Evolutionary conservation across 75 land plant species (phyloP).

Genomic region (Gnetum montanum): DNA sequence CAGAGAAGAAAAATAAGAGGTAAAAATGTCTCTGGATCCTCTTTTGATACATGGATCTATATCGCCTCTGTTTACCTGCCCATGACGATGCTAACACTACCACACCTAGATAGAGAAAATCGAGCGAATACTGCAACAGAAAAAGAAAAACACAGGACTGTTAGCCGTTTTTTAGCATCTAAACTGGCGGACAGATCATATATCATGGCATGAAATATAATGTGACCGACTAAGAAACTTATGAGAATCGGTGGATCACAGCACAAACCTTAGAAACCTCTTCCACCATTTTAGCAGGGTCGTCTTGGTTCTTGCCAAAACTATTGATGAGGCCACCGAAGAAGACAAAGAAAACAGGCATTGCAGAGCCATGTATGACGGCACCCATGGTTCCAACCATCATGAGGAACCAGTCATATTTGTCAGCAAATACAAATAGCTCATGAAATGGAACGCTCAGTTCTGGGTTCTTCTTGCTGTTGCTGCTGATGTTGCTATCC

Average conservation of each 20-base stretch:
- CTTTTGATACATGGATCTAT: too few relatives aligned
- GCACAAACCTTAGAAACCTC: slow-evolving; percentile 62
- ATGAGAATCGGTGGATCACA: too few relatives aligned
- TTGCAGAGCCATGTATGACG: slow-evolving; percentile 67
- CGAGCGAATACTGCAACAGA: slow-evolving; percentile 69
- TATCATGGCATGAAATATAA: too few relatives aligned
- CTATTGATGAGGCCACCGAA: slow-evolving; percentile 85
- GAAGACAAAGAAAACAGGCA: slow-evolving; percentile 80
- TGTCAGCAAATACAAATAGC: slow-evolving; percentile 77
- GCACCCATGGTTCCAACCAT: slow-evolving; percentile 60
- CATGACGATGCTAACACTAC: slow-evolving; percentile 73
- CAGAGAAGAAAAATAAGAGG: too few relatives aligned
- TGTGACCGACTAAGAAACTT: too few relatives aligned
- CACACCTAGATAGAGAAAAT: slow-evolving; percentile 87
- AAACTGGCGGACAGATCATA: too few relatives aligned
- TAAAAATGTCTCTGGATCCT: too few relatives aligned
- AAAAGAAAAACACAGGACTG: slow-evolving; percentile 3
- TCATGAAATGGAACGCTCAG: slow-evolving; percentile 58
- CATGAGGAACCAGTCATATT: slow-evolving; percentile 53
- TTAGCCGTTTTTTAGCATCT: background rate
- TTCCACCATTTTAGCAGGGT: slow-evolving; percentile 45
- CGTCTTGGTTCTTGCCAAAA: slow-evolving; percentile 57
- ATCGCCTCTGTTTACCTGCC: slow-evolving; percentile 66
- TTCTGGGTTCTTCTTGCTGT: slow-evolving; percentile 54
- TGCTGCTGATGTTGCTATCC: too few relatives aligned